Base-by-base conservation (phyloP, 1,139 yeast genomes). In the Yamadazyma conglobata region DNA sequence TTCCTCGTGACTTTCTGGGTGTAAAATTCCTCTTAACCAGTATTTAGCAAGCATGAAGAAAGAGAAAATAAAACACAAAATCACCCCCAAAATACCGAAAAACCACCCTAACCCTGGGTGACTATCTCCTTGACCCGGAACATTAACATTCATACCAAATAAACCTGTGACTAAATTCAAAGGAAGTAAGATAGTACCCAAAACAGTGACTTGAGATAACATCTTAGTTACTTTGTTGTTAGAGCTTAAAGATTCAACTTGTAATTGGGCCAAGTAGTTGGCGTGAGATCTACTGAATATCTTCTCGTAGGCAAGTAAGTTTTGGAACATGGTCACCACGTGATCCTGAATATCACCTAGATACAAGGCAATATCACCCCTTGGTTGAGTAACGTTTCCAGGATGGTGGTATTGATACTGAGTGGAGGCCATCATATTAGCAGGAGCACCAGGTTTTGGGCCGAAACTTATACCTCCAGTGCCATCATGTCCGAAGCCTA, bases 261-360 rank as follows among this genome's bases (percentile, higher is more conserved):
- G 96, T 48, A 89, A 67, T 55, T 88, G 96, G 0, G 97, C 96
- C 54, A 89, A 67, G 55, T 89, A 89, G 54, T 89, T 89, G 16
- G 95, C 74, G 55, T 89, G 97, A 1, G 95, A 83, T 43, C 97
- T 73, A 26, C 94, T 80, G 52, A 91, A 82, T 46, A 89, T 88
- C 70, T 89, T 89, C 56, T 89, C 98, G 50, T 87, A 89, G 3
- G 95, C 86, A 30, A 80, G 60, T 51, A 89, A 72, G 48, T 87
- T 88, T 57, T 88, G 96, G 56, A 80, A 84, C 97, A 89, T 89
- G 11, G 97, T 89, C 39, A 89, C 79, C 48, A 89, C 85, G 72
- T 89, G 98, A 70, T 89, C 97, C 62, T 89, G 97, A 50, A 89
- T 89, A 77, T 91, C 98, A 37, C 97, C 96, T 40, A 91, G 62